Evolutionary conservation across 306 rosid genomes (phyloP).

Genomic region (Lathyrus oleraceus): DNA sequence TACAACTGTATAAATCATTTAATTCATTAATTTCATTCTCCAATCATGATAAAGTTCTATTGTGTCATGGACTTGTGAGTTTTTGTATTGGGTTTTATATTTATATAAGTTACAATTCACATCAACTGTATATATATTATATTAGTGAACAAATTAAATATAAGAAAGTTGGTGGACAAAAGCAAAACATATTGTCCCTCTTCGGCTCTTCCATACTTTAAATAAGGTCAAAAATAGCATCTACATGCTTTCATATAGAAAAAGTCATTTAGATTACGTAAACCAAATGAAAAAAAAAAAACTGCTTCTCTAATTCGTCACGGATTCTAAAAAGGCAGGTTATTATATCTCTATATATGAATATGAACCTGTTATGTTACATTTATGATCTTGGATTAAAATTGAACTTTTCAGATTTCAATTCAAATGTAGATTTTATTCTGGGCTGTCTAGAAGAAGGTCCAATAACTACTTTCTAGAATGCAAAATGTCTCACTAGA

Average conservation of each 20-base stretch:
- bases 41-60: neutral
- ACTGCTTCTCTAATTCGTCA: neutral
- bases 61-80: neutral
- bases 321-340: neutral
- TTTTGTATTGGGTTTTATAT: slow-evolving; percentile 7
- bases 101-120: neutral
- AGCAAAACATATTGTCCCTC: neutral
- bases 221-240: slow-evolving; percentile 4
- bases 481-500: too few relatives aligned
- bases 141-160: neutral
- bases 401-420: too few relatives aligned
- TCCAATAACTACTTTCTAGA: too few relatives aligned
- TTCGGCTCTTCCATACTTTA: neutral
- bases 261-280: neutral
- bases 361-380: neutral
- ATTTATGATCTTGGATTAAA: too few relatives aligned
- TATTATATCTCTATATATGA: neutral
- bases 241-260: neutral
- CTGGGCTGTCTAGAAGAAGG: too few relatives aligned
- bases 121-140: slow-evolving; percentile 6
- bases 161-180: neutral
- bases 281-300: neutral
- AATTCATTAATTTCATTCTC: slow-evolving; percentile 13
- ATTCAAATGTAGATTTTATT: too few relatives aligned
- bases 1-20: neutral